Evolutionary conservation across 176 grass and related monocot genomes (phyloP).

Genomic region (Dendrocalamus sinicus): DNA sequence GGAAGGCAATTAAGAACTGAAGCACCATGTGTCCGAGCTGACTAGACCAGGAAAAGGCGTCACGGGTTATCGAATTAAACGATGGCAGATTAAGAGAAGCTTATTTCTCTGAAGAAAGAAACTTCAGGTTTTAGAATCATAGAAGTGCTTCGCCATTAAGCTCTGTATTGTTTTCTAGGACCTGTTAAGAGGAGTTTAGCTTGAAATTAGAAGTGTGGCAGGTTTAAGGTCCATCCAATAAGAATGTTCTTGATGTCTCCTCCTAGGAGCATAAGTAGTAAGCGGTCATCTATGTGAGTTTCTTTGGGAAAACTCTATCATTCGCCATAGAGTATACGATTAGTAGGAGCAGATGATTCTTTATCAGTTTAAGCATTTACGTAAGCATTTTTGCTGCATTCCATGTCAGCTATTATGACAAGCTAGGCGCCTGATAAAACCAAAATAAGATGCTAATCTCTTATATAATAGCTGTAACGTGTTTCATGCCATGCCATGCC

Average conservation of each 20-base stretch:
- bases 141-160: slow-evolving; percentile 15
- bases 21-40: neutral
- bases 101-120: slow-evolving; percentile 1
- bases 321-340: neutral
- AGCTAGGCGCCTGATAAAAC: neutral
- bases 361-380: neutral
- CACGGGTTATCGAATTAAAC: neutral
- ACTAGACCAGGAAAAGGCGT: neutral
- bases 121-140: neutral
- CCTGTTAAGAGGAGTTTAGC: neutral
- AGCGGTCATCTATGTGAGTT: neutral
- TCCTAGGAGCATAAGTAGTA: slow-evolving; percentile 4
- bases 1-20: slow-evolving; percentile 23
- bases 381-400: neutral
- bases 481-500: neutral
- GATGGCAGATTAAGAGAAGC: neutral
- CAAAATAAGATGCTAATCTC: neutral
- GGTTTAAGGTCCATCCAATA: slow-evolving; percentile 8
- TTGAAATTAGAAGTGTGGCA: slow-evolving; percentile 3
- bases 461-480: neutral
- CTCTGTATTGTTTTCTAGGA: neutral
- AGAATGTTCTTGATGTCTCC: slow-evolving; percentile 11
- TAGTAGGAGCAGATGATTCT: neutral
- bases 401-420: neutral
- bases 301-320: neutral